A percentile compares a stretch with the other conserved stretches of the same genome.
phyloP scores from a whole-genome alignment of 495 filamentous ascomycete species.

The Poronia punctata region DNA sequence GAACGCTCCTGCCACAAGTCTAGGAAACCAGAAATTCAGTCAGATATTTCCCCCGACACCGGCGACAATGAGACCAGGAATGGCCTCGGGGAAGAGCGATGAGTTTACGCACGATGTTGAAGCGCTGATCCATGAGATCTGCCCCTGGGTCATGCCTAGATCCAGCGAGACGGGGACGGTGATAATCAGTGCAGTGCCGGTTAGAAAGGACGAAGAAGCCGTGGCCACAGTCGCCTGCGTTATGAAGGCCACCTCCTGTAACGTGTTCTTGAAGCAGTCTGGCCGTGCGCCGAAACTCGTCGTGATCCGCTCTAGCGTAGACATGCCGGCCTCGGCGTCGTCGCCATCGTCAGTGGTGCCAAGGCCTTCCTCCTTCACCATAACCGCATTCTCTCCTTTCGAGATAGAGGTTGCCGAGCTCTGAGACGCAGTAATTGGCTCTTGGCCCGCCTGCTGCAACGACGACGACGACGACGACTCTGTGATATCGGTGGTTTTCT shows the following conservation, averaged over 20 bases:
- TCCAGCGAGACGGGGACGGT: conserved; percentile 56
- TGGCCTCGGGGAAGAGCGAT: background rate
- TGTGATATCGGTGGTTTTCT: conserved; percentile 10
- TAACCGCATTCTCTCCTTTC: background rate
- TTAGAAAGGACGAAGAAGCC: conserved; percentile 53
- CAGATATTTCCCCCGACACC: too few relatives aligned
- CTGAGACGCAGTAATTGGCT: conserved; percentile 1
- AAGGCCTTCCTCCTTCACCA: background rate
- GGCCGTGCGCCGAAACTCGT: conserved; percentile 20
- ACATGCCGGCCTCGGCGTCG: conserved; percentile 12
- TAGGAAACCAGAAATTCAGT: conserved; percentile 14
- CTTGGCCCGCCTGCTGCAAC: conserved; percentile 1
- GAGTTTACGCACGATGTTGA: conserved; percentile 45
- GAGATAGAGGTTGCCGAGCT: conserved; percentile 6
- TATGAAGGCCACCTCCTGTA: conserved; percentile 62
- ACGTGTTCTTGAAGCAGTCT: conserved; percentile 38
- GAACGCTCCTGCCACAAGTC: conserved; percentile 57
- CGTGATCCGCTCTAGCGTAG: conserved; percentile 16
- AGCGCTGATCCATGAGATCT: conserved; percentile 70
- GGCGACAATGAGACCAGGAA: background rate
- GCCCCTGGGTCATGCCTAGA: conserved; percentile 57
- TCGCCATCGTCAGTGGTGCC: conserved; percentile 4
- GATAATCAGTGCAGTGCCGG: conserved; percentile 53
- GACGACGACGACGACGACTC: conserved; percentile 8
- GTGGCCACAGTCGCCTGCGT: conserved; percentile 64